Evolutionary conservation across 139 green algal species (phyloP).

Genomic region (Haematococcus lacustris): DNA sequence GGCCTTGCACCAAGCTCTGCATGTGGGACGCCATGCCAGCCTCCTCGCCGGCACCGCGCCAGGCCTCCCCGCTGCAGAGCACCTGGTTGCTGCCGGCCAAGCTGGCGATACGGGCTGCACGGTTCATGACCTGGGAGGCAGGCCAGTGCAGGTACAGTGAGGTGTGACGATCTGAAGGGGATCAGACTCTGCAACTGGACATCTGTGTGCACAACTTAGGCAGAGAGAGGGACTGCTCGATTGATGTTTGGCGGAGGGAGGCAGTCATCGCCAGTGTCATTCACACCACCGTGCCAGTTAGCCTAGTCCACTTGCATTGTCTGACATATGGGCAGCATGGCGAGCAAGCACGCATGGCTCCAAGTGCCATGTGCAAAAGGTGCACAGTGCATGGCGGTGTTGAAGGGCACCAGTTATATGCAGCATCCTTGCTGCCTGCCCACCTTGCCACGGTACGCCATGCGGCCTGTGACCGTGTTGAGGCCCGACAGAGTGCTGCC

Average conservation of each 20-base stretch:
- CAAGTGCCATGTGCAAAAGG: background rate
- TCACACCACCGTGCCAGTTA: background rate
- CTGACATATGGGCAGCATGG: background rate
- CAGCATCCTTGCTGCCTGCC: background rate
- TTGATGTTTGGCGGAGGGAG: background rate
- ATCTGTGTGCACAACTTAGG: too few species aligned
- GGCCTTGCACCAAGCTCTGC: too few species aligned
- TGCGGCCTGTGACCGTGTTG: slow-evolving; percentile 30
- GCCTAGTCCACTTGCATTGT: background rate
- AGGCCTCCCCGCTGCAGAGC: slow-evolving; percentile 4
- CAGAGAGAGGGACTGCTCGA: too few species aligned
- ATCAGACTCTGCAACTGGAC: too few species aligned
- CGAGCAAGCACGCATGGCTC: background rate
- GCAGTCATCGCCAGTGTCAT: background rate
- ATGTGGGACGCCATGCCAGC: too few species aligned
- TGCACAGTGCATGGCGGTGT: background rate
- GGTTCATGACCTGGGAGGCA: slow-evolving; percentile 21
- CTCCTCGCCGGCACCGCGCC: too few species aligned
- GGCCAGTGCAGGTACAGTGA: background rate
- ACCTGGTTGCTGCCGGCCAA: slow-evolving; percentile 20
- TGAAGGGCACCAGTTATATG: background rate
- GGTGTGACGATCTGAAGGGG: too few species aligned
- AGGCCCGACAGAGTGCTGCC: slow-evolving; percentile 15
- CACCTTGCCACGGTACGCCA: slow-evolving; percentile 27
- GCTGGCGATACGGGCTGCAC: slow-evolving; percentile 21